Percentiles rank a stretch among this genome's conserved stretches.
These are phyloP conservation scores for Gelatoporia subvermispora DNA, from an alignment of 768 basidiomycete species.

Conservation along the genomic window DNA sequence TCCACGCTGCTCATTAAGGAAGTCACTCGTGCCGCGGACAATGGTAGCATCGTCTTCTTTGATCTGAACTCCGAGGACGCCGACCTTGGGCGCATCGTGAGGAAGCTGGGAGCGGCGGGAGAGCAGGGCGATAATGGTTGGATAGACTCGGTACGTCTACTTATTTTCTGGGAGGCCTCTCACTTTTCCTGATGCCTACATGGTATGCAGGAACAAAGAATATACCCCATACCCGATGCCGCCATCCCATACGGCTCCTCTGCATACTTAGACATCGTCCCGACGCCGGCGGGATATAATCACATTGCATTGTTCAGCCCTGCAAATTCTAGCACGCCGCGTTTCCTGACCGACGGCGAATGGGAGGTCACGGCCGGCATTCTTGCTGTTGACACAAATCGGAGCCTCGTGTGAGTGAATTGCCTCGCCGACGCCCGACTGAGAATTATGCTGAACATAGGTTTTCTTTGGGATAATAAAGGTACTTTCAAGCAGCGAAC, in stretches of 20 bases:
- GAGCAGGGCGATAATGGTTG: slow-evolving; percentile 91
- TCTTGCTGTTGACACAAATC: slow-evolving; percentile 61
- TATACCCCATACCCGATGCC: slow-evolving; percentile 48
- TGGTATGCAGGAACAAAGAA: slow-evolving; percentile 49
- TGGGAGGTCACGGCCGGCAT: slow-evolving; percentile 88
- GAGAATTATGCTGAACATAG: neutral
- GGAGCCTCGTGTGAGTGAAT: slow-evolving; percentile 57
- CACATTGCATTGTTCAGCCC: slow-evolving; percentile 92
- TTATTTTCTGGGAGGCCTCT: neutral
- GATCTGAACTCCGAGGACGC: slow-evolving; percentile 35
- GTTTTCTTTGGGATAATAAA: slow-evolving; percentile 31
- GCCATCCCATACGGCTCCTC: slow-evolving; percentile 39
- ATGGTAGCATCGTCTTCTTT: slow-evolving; percentile 78
- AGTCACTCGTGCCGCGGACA: slow-evolving; percentile 77
- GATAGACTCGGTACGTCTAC: slow-evolving; percentile 74
- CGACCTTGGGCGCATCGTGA: slow-evolving; percentile 50
- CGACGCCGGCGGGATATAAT: slow-evolving; percentile 75
- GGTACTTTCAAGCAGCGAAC: slow-evolving; percentile 86
- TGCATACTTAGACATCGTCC: slow-evolving; percentile 90
- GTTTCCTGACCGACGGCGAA: slow-evolving; percentile 78
- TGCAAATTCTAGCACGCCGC: slow-evolving; percentile 60
- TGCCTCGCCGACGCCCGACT: neutral
- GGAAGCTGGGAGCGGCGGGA: slow-evolving; percentile 75
- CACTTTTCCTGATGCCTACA: slow-evolving; percentile 1
- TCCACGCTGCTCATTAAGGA: slow-evolving; percentile 77